Base-by-base conservation (phyloP, 306 rosid genomes). In the Cucurbita moschata region DNA sequence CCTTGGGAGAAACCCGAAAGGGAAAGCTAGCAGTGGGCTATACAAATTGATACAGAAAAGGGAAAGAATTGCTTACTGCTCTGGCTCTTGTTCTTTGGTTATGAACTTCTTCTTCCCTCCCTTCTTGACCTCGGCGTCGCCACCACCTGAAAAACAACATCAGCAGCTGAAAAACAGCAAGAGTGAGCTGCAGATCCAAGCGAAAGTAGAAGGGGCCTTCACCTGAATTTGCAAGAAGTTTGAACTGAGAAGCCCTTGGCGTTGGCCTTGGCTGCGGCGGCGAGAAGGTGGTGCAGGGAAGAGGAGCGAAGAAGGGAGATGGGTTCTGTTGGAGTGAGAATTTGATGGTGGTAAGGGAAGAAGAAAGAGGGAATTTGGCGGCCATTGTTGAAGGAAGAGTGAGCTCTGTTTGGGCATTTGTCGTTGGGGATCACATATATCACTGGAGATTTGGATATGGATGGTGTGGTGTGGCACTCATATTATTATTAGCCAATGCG, bases 31-130 rank as follows among this genome's bases (percentile, higher is more conserved):
- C 26, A 26, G 26, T 26, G 26, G 26, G 26, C 2, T 26, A 1
- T 26, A 26, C 26, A 26, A 26, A 26, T 26, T 26, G 26, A 26
- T 26, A 26, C 26, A 26, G 26, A 51, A 68, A 13, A 1, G 15
- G 15, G n/a, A 71, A 61, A 62, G 54, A 7, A 43, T 54, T 21
- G 52, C 82, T 77, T 86, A 94, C 96, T 94, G 96, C 63, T 94
- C 79, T 64, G 99, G 99, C 75, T 95, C 99, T 85, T 95, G 77
- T 1, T 95, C 97, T 77, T 89, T 88, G n/a, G 97, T 90, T 56
- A 93, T 90, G 64, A 93, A 93, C 51, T 88, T 93, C 77, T 81
- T 93, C 87, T 90, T 93, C 71, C 78, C 97, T 72, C 50, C 92
- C 75, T 86, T 87, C 71, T 82, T 81, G 77, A 46, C 40, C 62